Base-by-base conservation (phyloP, 768 basidiomycete species). In the Russula vinacea region DNA sequence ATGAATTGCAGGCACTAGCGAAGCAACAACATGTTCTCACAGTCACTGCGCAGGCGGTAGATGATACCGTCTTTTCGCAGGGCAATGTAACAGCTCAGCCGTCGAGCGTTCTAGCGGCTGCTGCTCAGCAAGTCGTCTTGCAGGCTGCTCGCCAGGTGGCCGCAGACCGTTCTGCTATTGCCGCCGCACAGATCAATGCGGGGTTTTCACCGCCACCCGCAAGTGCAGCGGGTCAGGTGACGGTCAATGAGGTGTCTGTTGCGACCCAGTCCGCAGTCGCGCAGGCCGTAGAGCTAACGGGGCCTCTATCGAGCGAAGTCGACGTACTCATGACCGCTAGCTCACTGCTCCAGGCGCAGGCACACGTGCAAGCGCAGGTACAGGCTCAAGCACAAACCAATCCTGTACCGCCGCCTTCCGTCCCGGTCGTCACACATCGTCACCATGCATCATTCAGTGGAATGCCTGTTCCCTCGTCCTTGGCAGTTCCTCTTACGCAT, bases 21-120 rank as follows among this genome's bases (percentile, higher is more conserved):
- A 90, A 89, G 73, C 90, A 92, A 77, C 90, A 89, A 70, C 85
- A 90, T 68, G 88, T 92, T 62, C 79, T 93, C 56, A 83, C 82
- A 10, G 76, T 83, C 55, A 82, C 91, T 3, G 88, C 90, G 16
- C 80, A 88, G 68, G 91, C 90, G 16, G 84, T 91, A 68, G 88
- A 90, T 73, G 81, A 83, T 63, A 89, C 81, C 26, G 85, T 83
- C 39, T 80, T 83, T 50, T 70, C 74, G n/a, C 75, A 71, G 42
- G 77, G 77, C n/a, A 81, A 77, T 53, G 79, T 68, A 14, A 59
- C 79, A 56, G 70, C 79, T 44, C 81, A 83, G 65, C 79, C 78
- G 58, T 75, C 75, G 74, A 86, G 71, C 74, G 83, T 70, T 22
- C 79, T 92, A 63, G 89, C 88, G 6, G 85, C 84, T 14, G 90